phyloP scores from a whole-genome alignment of 2,329 filamentous ascomycete species.

The Sarocladiaceae sp. region DNA sequence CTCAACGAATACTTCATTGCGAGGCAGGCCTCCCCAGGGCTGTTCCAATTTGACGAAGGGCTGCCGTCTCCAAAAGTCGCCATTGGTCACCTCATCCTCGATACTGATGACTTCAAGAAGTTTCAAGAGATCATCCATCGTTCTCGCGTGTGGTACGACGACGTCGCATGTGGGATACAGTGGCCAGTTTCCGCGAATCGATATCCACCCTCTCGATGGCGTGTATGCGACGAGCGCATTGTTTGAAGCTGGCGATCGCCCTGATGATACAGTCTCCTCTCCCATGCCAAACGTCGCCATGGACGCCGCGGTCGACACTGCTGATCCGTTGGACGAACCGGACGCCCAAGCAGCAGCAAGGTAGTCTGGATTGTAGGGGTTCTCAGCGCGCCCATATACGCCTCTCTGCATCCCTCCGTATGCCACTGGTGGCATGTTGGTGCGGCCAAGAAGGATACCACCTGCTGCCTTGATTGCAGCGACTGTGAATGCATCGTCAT shows the following conservation, averaged over 20 bases:
- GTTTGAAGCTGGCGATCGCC: conserved; percentile 52
- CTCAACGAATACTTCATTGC: conserved; percentile 26
- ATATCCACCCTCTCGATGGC: conserved; percentile 47
- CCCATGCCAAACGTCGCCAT: conserved; percentile 51
- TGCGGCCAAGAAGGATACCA: conserved; percentile 37
- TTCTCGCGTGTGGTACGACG: conserved; percentile 47
- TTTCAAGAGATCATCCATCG: conserved; percentile 43
- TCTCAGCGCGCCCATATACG: conserved; percentile 51
- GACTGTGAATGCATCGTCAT: conserved; percentile 48
- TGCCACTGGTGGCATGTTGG: conserved; percentile 57
- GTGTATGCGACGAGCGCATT: conserved; percentile 54
- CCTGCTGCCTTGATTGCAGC: conserved; percentile 34
- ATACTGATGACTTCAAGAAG: conserved; percentile 44
- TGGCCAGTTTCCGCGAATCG: conserved; percentile 49
- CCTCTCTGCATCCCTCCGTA: conserved; percentile 55
- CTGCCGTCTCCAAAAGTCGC: conserved; percentile 54
- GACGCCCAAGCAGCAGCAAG: conserved; percentile 51
- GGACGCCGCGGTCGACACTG: conserved; percentile 42
- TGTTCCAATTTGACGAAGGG: conserved; percentile 35
- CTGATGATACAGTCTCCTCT: conserved; percentile 52
- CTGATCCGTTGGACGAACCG: conserved; percentile 55
- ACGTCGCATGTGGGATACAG: conserved; percentile 54
- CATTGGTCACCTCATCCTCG: conserved; percentile 32
- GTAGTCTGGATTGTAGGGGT: conserved; percentile 50
- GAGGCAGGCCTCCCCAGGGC: conserved; percentile 15